These are phyloP conservation scores for Sclerotinia spermophila DNA, from an alignment of 2,329 filamentous ascomycete genomes.

Conservation along the genomic window DNA sequence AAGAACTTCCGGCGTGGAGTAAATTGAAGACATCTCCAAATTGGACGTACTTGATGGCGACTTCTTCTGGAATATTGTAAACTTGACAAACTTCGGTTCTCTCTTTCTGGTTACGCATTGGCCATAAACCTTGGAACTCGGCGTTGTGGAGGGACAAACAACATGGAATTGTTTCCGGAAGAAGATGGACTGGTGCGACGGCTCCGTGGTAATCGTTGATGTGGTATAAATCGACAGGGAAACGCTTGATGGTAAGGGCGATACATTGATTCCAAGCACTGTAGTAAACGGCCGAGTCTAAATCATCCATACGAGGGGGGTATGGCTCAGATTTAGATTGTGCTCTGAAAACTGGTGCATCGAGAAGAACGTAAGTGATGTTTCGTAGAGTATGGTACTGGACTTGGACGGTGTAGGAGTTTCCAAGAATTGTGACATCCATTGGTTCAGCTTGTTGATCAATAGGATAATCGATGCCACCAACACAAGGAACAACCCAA, in stretches of 20 bases:
- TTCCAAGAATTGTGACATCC: constrained; percentile 57
- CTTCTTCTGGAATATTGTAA: constrained; percentile 56
- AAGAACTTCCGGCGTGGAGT: constrained; percentile 58
- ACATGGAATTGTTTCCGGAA: constrained; percentile 56
- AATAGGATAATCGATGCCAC: constrained; percentile 59
- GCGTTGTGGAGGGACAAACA: constrained; percentile 66
- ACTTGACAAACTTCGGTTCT: constrained; percentile 61
- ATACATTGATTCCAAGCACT: constrained; percentile 70
- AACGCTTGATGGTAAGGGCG: constrained; percentile 58
- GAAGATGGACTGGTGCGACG: constrained; percentile 59
- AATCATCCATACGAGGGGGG: constrained; percentile 65
- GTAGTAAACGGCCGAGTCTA: constrained; percentile 65
- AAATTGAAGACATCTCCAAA: constrained; percentile 68
- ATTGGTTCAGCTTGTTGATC: constrained; percentile 59
- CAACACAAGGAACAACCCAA: constrained; percentile 61
- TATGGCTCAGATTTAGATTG: constrained; percentile 62
- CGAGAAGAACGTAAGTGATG: constrained; percentile 65
- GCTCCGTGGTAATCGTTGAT: constrained; percentile 65
- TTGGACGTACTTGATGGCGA: constrained; percentile 59
- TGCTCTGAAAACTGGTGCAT: constrained; percentile 55
- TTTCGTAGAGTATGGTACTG: constrained; percentile 62
- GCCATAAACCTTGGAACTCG: constrained; percentile 67
- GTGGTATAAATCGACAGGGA: constrained; percentile 61
- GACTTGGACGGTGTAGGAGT: constrained; percentile 57
- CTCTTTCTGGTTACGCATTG: constrained; percentile 59